Conservation (phyloP, 306 rosid genomes). For the Dryas alaskensis region DNA sequence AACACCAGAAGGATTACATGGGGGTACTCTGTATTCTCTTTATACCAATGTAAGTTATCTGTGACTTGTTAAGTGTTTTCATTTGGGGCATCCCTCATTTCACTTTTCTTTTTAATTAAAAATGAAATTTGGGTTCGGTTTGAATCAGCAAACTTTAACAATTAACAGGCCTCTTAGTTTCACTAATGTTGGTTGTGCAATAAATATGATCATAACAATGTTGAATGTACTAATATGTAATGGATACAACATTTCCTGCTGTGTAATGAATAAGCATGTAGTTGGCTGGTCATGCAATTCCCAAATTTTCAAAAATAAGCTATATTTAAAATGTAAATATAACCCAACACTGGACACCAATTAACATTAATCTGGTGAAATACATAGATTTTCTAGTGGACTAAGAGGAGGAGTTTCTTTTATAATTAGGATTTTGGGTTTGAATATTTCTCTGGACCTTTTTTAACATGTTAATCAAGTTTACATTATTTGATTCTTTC, state of each 20-base stretch:
- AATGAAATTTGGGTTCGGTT: neutral
- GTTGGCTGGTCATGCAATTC: neutral
- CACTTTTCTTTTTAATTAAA: neutral
- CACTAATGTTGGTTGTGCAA: neutral
- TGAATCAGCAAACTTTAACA: neutral
- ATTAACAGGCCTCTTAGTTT: neutral
- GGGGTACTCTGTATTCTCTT: slow-evolving; percentile 70
- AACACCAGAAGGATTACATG: slow-evolving; percentile 42
- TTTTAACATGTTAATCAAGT: neutral
- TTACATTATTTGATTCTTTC: neutral
- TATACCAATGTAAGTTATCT: slow-evolving; percentile 58
- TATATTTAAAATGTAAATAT: neutral
- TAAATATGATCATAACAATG: neutral
- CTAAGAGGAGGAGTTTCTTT: neutral
- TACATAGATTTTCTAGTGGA: neutral
- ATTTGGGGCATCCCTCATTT: neutral
- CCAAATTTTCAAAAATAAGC: neutral
- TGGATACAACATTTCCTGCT: neutral
- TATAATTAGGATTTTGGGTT: neutral
- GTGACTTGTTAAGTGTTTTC: neutral
- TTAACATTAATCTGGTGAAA: neutral
- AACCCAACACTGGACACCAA: neutral
- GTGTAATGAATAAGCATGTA: neutral
- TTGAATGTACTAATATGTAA: too few relatives aligned
- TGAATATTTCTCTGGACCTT: neutral